Conservation (phyloP, 1,284 basidiomycete species). For the Ganoderma boninense region DNA sequence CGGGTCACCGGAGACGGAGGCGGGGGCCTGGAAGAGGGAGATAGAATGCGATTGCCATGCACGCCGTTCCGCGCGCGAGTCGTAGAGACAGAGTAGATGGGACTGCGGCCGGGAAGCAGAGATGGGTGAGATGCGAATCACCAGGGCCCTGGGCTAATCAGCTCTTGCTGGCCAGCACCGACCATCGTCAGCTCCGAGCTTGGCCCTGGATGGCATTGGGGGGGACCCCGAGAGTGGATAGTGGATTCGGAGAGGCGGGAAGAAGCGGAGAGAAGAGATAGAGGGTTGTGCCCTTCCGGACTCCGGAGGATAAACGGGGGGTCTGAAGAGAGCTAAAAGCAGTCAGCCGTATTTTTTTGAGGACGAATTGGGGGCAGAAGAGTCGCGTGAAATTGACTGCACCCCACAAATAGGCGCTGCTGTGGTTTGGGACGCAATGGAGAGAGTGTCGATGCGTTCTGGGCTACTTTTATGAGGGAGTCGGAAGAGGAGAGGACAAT, state of each 20-base stretch:
- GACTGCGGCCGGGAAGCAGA: background rate
- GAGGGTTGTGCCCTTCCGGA: background rate
- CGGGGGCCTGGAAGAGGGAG: slow-evolving; percentile 4
- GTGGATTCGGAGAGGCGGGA: background rate
- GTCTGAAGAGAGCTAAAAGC: background rate
- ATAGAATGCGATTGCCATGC: slow-evolving; percentile 26
- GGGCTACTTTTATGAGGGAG: background rate
- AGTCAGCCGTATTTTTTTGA: background rate
- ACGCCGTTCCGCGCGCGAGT: slow-evolving; percentile 5
- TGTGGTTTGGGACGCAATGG: background rate
- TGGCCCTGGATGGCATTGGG: background rate
- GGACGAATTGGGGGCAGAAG: background rate
- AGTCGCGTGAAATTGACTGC: background rate
- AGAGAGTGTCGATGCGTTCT: background rate
- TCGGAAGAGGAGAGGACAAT: background rate
- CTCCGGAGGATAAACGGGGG: background rate
- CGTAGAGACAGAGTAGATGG: background rate
- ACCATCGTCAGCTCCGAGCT: background rate
- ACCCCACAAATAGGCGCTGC: background rate
- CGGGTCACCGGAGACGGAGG: background rate
- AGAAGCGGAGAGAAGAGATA: background rate
- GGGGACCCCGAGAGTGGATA: slow-evolving; percentile 6
- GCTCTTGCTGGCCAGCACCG: slow-evolving; percentile 4
- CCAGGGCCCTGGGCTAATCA: slow-evolving; percentile 21
- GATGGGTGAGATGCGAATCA: slow-evolving; percentile 15